These are phyloP conservation scores for Spergularia bocconei DNA, from an alignment of 148 eudicot species.

Conservation along the genomic window DNA sequence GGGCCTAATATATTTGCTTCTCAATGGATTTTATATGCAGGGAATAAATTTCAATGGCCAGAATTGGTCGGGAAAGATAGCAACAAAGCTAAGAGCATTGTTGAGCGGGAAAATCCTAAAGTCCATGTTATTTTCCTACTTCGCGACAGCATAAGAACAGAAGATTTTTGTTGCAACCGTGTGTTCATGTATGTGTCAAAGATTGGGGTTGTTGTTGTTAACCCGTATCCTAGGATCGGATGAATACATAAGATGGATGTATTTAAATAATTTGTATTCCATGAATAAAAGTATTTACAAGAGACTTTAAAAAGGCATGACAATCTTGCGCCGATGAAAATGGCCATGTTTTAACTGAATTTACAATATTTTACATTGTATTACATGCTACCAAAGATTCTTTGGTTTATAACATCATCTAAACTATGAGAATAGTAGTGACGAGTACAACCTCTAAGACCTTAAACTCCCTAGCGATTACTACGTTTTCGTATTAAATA, in stretches of 20 bases:
- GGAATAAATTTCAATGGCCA: constrained; percentile 3
- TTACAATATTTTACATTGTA: no score
- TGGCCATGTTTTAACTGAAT: no score
- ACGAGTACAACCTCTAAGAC: no score
- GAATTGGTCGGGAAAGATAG: background rate
- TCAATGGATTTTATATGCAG: background rate
- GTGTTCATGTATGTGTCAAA: background rate
- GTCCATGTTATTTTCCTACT: background rate
- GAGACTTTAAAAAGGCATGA: no score
- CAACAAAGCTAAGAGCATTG: background rate
- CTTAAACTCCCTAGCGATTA: no score
- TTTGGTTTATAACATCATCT: no score
- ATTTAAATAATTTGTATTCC: background rate
- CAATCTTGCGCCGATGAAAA: no score
- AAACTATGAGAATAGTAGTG: no score
- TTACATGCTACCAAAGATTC: no score
- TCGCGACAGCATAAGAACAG: background rate
- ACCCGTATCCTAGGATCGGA: background rate
- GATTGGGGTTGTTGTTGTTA: background rate
- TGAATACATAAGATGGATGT: background rate
- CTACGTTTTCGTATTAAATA: no score
- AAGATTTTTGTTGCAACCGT: constrained; percentile 1
- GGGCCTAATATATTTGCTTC: no score
- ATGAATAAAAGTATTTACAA: no score
- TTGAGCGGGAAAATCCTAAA: background rate